Evolutionary conservation across 305 asterid genomes (phyloP).

Genomic region (Rubia occidens): DNA sequence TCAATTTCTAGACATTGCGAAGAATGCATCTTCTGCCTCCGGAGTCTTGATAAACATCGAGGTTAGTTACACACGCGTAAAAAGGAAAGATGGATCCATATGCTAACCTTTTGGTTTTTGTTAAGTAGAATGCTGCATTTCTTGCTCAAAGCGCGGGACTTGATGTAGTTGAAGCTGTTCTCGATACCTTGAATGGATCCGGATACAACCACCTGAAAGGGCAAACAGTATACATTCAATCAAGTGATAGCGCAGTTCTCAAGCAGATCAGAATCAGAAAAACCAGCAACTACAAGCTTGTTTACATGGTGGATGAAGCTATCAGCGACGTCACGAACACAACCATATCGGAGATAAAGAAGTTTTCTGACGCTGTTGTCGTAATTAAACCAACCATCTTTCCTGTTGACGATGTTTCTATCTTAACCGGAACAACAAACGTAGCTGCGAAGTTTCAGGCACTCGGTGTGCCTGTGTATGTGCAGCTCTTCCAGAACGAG

Average conservation of each 20-base stretch:
- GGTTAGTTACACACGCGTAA: conserved; percentile 33
- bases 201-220: conserved; percentile 39
- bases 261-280: conserved; percentile 31
- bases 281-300: conserved; percentile 46
- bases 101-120: background rate
- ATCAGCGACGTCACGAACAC: conserved; percentile 45
- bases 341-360: conserved; percentile 47
- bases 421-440: conserved; percentile 29
- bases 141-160: conserved; percentile 59
- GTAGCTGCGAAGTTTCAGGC: conserved; percentile 52
- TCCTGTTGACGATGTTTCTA: conserved; percentile 24
- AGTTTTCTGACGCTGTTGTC: conserved; percentile 53
- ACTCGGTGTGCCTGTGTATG: conserved; percentile 47
- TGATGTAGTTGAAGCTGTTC: conserved; percentile 53
- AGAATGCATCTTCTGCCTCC: conserved; percentile 52
- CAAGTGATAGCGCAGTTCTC: conserved; percentile 61
- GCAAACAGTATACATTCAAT: conserved; percentile 49
- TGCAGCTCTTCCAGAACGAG: conserved; percentile 54
- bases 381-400: conserved; percentile 41
- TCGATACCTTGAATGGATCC: conserved; percentile 39
- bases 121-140: conserved; percentile 64
- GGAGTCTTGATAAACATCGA: conserved; percentile 70
- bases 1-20: conserved; percentile 58
- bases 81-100: background rate
- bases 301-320: conserved; percentile 42